Conservation (phyloP, 2,329 filamentous ascomycete species). For the Ophiocordyceps polyrhachis-furcata region DNA sequence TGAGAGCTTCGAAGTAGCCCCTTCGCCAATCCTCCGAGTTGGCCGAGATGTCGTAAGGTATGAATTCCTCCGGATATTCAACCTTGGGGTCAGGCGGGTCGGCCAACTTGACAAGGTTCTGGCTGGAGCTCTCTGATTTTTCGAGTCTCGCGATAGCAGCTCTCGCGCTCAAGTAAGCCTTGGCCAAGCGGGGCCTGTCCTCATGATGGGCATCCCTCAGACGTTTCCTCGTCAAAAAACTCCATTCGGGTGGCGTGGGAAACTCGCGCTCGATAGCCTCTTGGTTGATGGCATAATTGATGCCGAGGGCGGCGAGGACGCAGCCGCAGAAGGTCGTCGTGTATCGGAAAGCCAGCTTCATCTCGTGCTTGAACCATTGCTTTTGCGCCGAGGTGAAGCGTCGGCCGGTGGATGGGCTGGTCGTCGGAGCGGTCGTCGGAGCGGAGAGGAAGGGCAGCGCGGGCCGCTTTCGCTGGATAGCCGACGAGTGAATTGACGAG, state of each 20-base stretch:
- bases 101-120: conserved; percentile 36
- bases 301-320: conserved; percentile 37
- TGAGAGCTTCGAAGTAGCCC: conserved; percentile 68
- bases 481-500: conserved; percentile 11
- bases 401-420: conserved; percentile 40
- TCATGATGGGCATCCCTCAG: conserved; percentile 46
- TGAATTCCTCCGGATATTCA: conserved; percentile 49
- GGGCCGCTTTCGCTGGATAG: conserved; percentile 13
- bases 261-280: conserved; percentile 57
- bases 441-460: conserved; percentile 29
- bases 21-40: conserved; percentile 74
- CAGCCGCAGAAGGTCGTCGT: conserved; percentile 47
- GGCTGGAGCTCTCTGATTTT: conserved; percentile 47
- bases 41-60: conserved; percentile 48
- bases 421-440: conserved; percentile 22
- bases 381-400: conserved; percentile 65
- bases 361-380: conserved; percentile 49
- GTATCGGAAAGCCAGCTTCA: conserved; percentile 51
- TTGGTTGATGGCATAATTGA: conserved; percentile 48
- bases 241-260: conserved; percentile 74
- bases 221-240: conserved; percentile 46
- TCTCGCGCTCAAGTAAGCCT: conserved; percentile 40
- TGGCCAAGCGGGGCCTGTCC: conserved; percentile 49
- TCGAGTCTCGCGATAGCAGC: conserved; percentile 49
- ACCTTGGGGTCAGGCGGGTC: conserved; percentile 42